Base-by-base conservation (phyloP, 164 flowering plant genomes). In the Sextonia rubra region DNA sequence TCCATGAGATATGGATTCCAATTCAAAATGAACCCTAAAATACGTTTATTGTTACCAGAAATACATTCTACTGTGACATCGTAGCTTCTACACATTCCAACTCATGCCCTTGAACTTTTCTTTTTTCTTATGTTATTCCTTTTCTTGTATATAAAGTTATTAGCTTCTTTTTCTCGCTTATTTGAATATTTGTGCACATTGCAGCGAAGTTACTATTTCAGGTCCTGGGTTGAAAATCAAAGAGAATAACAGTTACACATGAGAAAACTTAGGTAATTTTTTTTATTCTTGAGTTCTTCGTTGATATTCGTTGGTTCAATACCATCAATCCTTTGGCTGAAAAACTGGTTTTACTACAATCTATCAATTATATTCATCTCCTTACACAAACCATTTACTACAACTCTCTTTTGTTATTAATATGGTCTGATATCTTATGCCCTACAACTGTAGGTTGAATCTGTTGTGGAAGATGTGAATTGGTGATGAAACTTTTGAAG, bases 211-310 rank as follows among this genome's bases (percentile, higher is more conserved):
- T 96, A 61, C 69, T 81, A 60, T 96, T 93, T 73, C 98, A 98
- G 52, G 97, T 93, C 60, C 91, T 93, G 64, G 99, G 98, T 69
- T 86, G 93, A 88, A 96, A 96, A 76, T 93, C 97, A 48, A 96
- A 93, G 86, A 84, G 97, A 78, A 88, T 96, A 76, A 93, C 98
- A 32, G 93, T 96, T 12, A 93, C 98, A 17, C 89, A 91, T 87
- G 91, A 96, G 88, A 95, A 88, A 85, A 89, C 97, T 14, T 93
- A 92, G 47, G 99, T 94, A 90, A 24, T n/a, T n/a, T n/a, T 62
- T 62, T 6, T 62, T 24, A 62, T 14, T 62, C 25, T 12, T 62
- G 29, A 6, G 23, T 60, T 20, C 30, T 63, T 63, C 66, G 11
- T 63, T 27, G 23, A 30, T 7, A n/a, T 63, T 63, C 25, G 29